Evolutionary conservation across 1,284 basidiomycete genomes (phyloP).

Genomic region (Cryptococcus floricola): DNA sequence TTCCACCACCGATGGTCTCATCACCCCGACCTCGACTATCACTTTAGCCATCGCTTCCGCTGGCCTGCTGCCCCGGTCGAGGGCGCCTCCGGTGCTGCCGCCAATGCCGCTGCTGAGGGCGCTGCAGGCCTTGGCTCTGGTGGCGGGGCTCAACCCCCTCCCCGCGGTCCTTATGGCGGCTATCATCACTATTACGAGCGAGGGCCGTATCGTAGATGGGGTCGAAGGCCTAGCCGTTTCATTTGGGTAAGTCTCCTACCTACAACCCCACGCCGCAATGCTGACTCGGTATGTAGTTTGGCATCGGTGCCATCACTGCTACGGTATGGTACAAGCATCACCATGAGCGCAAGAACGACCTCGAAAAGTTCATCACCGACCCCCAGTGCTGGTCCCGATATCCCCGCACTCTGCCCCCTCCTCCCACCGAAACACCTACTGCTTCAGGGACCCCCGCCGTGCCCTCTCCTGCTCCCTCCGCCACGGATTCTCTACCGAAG

Average conservation of each 20-base stretch:
- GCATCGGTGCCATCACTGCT: constrained; percentile 19
- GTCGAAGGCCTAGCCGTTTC: constrained; percentile 13
- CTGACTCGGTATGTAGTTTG: constrained; percentile 16
- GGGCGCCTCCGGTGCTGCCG: not conserved
- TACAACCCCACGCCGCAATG: not conserved
- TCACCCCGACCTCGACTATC: constrained; percentile 6
- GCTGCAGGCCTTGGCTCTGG: constrained; percentile 3
- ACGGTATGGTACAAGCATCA: constrained; percentile 13
- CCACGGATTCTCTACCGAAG: not conserved
- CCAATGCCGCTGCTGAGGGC: constrained; percentile 6
- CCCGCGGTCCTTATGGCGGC: constrained; percentile 9
- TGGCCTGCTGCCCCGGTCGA: constrained; percentile 5
- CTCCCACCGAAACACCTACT: not conserved
- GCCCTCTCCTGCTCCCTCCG: too few relatives aligned
- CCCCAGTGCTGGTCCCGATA: not conserved
- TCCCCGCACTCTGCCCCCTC: not conserved
- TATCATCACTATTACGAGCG: constrained; percentile 18
- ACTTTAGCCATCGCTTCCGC: constrained; percentile 3
- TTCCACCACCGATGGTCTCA: constrained; percentile 6
- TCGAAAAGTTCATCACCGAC: constrained; percentile 3
- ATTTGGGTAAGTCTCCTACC: constrained; percentile 20
- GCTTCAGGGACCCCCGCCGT: not conserved
- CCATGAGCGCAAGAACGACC: constrained; percentile 8
- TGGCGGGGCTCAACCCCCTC: constrained; percentile 5
- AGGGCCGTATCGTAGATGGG: not conserved